Evolutionary conservation across 2,329 filamentous ascomycete genomes (phyloP).

Genomic region (Phoma sp.): DNA sequence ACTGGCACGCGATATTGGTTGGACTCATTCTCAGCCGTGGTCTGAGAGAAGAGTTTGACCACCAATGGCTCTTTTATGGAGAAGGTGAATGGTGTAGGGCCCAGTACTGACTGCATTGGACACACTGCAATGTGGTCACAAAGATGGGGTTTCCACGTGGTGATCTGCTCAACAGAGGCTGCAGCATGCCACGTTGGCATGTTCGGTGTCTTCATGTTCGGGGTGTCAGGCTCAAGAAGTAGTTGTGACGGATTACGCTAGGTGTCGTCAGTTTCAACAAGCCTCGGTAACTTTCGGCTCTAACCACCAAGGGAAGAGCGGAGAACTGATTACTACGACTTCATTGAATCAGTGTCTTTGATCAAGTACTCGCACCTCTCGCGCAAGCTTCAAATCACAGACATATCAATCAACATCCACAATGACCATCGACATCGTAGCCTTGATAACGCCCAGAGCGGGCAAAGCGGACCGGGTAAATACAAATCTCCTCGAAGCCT

Average conservation of each 20-base stretch:
- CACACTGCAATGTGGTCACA: too few relatives aligned
- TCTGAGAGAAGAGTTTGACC: not conserved
- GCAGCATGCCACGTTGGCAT: too few relatives aligned
- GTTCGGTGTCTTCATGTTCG: not conserved
- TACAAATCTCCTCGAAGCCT: not conserved
- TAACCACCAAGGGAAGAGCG: constrained; percentile 15
- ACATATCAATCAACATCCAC: not conserved
- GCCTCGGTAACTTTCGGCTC: constrained; percentile 36
- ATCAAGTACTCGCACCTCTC: not conserved
- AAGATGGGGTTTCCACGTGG: too few relatives aligned
- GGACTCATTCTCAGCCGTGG: not conserved
- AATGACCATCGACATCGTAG: constrained; percentile 39
- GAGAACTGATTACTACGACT: constrained; percentile 13
- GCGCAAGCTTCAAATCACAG: not conserved
- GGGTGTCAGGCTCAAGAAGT: not conserved
- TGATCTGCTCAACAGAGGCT: too few relatives aligned
- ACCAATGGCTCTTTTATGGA: not conserved
- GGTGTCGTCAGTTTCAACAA: constrained; percentile 9
- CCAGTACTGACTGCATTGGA: too few relatives aligned
- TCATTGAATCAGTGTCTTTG: not conserved
- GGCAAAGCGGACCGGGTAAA: constrained; percentile 42
- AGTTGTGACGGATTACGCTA: not conserved
- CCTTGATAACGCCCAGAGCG: constrained; percentile 38
- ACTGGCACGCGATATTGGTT: too few relatives aligned
- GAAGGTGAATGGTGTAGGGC: too few relatives aligned